phyloP scores from a whole-genome alignment of 139 green algal species.

The Spirogloea muscicola region DNA sequence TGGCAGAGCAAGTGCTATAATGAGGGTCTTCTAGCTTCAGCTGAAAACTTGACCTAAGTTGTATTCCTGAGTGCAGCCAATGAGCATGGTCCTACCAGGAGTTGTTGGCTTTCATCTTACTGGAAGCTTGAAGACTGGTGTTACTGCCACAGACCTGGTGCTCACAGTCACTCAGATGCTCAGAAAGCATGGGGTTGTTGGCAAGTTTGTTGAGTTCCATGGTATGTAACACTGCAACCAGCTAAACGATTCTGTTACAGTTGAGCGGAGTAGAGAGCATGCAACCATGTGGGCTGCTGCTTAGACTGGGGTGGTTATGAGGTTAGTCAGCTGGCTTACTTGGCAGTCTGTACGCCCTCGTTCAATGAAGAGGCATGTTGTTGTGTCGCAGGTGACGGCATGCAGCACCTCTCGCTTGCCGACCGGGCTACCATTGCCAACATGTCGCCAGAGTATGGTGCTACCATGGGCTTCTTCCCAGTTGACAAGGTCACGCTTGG shows the following conservation, averaged over 20 bases:
- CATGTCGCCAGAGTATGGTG: conserved; percentile 53
- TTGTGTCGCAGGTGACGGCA: conserved; percentile 27
- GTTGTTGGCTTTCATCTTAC: conserved; percentile 50
- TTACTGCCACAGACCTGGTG: conserved; percentile 48
- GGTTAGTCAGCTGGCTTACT: too few relatives aligned
- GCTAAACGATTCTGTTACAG: too few relatives aligned
- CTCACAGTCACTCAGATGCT: conserved; percentile 47
- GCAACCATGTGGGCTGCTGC: too few relatives aligned
- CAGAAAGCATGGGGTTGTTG: conserved; percentile 46
- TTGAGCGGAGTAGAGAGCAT: too few relatives aligned
- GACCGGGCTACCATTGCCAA: conserved; percentile 52
- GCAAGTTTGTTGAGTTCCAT: conserved; percentile 54
- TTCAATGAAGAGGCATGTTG: too few relatives aligned
- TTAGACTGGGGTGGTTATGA: too few relatives aligned
- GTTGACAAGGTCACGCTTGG: conserved; percentile 43
- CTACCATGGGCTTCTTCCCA: conserved; percentile 54
- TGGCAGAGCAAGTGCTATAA: too few relatives aligned
- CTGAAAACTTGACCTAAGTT: too few relatives aligned
- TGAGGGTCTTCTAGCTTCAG: too few relatives aligned
- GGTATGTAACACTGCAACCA: conserved; percentile 23
- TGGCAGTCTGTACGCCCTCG: too few relatives aligned
- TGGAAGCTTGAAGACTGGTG: conserved; percentile 22
- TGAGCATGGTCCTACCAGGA: conserved; percentile 46
- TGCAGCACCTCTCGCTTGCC: conserved; percentile 45
- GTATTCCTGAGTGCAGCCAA: conserved; percentile 48